Conservation (phyloP, 441 rosid species). For the Populus hybrid region DNA sequence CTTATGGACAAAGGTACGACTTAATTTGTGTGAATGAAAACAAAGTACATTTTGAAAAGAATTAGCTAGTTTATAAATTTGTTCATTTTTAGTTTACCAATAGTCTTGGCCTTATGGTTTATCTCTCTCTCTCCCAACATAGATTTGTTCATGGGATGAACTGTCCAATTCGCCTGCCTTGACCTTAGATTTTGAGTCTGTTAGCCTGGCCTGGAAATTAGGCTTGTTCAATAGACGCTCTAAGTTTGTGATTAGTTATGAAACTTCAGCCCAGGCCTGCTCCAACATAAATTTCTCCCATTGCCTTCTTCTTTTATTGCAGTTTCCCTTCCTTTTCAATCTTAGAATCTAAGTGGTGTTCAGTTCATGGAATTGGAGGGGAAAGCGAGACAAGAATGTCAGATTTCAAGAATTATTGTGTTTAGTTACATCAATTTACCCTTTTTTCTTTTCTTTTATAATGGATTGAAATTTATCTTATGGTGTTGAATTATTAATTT, state of each 20-base stretch:
- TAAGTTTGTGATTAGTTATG: not conserved
- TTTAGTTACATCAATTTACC: not conserved
- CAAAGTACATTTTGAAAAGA: not conserved
- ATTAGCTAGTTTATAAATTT: not conserved
- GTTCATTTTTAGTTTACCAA: conserved; percentile 45
- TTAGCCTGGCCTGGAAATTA: not conserved
- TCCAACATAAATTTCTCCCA: too few species aligned
- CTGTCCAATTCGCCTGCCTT: not conserved
- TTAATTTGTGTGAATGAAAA: not conserved
- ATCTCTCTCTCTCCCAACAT: not conserved
- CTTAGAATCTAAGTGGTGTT: not conserved
- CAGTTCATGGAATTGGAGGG: not conserved
- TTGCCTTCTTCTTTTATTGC: too few species aligned
- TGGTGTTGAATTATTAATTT: not conserved
- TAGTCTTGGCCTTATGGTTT: conserved; percentile 77
- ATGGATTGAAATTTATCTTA: not conserved
- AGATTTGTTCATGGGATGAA: not conserved
- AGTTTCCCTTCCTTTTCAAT: not conserved
- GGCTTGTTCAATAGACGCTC: not conserved
- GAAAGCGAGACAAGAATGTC: not conserved
- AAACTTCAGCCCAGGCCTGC: too few species aligned
- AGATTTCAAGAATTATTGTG: not conserved
- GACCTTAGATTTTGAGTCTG: not conserved
- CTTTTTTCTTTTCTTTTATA: not conserved
- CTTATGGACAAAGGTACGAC: conserved; percentile 79